A percentile compares a stretch with the other conserved stretches of the same genome.
These are phyloP conservation scores for Ogataea trehalophila DNA, from an alignment of 805 yeast species.

Conservation along the genomic window DNA sequence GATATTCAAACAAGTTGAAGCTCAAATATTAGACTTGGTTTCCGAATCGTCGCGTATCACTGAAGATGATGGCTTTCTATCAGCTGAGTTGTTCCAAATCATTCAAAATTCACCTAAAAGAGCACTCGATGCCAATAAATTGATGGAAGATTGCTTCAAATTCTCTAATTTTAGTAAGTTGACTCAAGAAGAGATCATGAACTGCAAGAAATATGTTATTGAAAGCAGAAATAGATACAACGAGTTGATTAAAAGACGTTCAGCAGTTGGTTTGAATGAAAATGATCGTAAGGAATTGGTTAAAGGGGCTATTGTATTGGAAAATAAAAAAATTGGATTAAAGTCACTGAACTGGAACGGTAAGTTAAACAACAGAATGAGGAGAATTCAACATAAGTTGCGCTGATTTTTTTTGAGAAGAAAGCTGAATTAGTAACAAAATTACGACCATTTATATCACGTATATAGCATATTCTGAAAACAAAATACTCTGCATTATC, in stretches of 20 bases:
- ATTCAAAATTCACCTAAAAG: slow-evolving; percentile 79
- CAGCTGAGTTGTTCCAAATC: slow-evolving; percentile 60
- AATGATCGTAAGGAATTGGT: slow-evolving; percentile 27
- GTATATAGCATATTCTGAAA: background rate
- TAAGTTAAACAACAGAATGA: slow-evolving; percentile 28
- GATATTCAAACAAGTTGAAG: slow-evolving; percentile 70
- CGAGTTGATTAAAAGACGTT: slow-evolving; percentile 26
- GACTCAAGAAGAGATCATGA: slow-evolving; percentile 76
- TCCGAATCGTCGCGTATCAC: slow-evolving; percentile 8
- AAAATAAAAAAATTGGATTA: slow-evolving; percentile 27
- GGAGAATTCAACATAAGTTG: slow-evolving; percentile 24
- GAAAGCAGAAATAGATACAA: slow-evolving; percentile 47
- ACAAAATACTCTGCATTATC: background rate
- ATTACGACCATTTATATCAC: too few relatives aligned
- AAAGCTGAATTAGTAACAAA: too few relatives aligned
- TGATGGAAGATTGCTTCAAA: slow-evolving; percentile 73
- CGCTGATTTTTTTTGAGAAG: slow-evolving; percentile 5
- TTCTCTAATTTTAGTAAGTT: slow-evolving; percentile 41
- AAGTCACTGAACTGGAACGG: slow-evolving; percentile 33
- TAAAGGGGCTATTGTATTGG: slow-evolving; percentile 16
- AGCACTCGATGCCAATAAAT: slow-evolving; percentile 59
- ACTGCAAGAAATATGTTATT: slow-evolving; percentile 74
- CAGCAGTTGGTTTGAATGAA: slow-evolving; percentile 27
- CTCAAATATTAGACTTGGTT: slow-evolving; percentile 40
- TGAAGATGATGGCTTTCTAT: slow-evolving; percentile 24